Conservation (phyloP, 345 rosid species). For the Kernera saxatilis region DNA sequence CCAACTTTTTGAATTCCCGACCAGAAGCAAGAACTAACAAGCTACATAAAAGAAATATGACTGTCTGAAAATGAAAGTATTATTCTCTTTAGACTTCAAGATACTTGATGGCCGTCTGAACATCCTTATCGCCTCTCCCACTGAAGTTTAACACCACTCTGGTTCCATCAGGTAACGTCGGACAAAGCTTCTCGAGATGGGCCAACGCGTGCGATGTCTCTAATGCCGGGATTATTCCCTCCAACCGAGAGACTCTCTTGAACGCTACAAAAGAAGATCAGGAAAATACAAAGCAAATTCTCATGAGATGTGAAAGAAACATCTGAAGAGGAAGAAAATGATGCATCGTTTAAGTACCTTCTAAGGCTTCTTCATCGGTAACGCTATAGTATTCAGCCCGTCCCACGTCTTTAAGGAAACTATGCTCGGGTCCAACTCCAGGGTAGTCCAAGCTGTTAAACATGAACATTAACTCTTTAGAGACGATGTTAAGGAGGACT, state of each 20-base stretch:
- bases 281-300: background rate
- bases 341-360: conserved; percentile 40
- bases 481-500: background rate
- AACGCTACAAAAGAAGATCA: conserved; percentile 47
- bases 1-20: background rate
- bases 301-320: background rate
- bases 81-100: conserved; percentile 39
- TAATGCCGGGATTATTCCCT: conserved; percentile 90
- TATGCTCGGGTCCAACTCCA: conserved; percentile 99
- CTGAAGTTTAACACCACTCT: conserved; percentile 85
- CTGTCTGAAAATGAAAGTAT: background rate
- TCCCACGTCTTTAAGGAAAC: conserved; percentile 81
- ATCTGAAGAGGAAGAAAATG: background rate
- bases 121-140: conserved; percentile 96
- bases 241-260: conserved; percentile 74
- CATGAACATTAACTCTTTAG: background rate
- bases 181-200: conserved; percentile 79
- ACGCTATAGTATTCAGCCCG: conserved; percentile 78
- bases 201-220: conserved; percentile 94
- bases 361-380: conserved; percentile 89
- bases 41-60: background rate
- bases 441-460: conserved; percentile 84
- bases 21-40: background rate
- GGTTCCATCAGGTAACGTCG: conserved; percentile 59
- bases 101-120: conserved; percentile 74